phyloP scores from a whole-genome alignment of 768 basidiomycete species.

The Amanita rimosa region DNA sequence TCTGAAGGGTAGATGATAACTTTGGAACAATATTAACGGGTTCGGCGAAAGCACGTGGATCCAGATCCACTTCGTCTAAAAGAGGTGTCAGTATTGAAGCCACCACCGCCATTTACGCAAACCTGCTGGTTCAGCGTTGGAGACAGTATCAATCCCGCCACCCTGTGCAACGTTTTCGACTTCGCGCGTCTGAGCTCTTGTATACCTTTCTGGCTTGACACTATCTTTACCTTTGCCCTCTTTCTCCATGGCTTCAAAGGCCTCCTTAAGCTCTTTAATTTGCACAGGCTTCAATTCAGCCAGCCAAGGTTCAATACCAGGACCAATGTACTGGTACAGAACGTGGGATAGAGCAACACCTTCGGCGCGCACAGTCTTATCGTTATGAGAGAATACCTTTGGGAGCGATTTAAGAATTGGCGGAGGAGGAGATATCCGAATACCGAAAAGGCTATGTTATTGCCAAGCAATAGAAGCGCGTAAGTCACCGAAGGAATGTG shows the following conservation, averaged over 20 bases:
- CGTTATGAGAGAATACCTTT: constrained; percentile 90
- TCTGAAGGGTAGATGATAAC: constrained; percentile 65
- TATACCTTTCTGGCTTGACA: constrained; percentile 69
- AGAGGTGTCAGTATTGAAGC: background rate
- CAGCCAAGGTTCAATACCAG: constrained; percentile 75
- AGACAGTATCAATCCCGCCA: constrained; percentile 1
- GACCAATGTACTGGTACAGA: constrained; percentile 81
- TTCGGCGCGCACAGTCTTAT: constrained; percentile 93
- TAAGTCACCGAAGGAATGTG: background rate
- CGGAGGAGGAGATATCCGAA: constrained; percentile 58
- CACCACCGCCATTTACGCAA: constrained; percentile 9
- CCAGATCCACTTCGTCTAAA: constrained; percentile 43
- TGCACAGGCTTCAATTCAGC: constrained; percentile 93
- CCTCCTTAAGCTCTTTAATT: constrained; percentile 88
- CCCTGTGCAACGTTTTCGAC: constrained; percentile 33
- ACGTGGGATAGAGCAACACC: constrained; percentile 65
- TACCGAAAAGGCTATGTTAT: constrained; percentile 60
- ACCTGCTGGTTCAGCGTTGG: constrained; percentile 16
- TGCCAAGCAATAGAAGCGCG: background rate
- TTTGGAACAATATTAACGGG: constrained; percentile 69
- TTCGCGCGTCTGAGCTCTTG: constrained; percentile 67
- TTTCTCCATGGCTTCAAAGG: constrained; percentile 75
- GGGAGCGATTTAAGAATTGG: constrained; percentile 80
- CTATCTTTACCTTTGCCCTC: constrained; percentile 80
- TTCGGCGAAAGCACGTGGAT: constrained; percentile 74